Conservation (phyloP, 192 early-diverging fungal species). For the Podochytrium sp. region DNA sequence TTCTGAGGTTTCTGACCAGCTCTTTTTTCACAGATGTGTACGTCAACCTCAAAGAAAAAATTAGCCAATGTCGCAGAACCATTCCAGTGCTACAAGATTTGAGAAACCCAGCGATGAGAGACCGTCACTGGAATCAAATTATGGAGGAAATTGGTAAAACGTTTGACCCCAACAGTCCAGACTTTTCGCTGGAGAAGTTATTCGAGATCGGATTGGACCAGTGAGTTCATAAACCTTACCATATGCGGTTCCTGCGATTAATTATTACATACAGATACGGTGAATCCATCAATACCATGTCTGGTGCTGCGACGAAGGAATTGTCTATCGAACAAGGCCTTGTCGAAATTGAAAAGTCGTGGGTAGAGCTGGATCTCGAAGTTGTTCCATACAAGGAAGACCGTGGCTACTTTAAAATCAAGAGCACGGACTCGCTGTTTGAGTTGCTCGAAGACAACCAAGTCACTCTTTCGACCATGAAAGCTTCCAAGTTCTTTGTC, state of each 20-base stretch:
- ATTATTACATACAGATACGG: conserved; percentile 30
- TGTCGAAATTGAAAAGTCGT: conserved; percentile 47
- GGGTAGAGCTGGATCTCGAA: conserved; percentile 54
- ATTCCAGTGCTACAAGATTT: conserved; percentile 59
- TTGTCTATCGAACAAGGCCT: conserved; percentile 63
- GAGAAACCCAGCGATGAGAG: conserved; percentile 58
- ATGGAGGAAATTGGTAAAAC: conserved; percentile 66
- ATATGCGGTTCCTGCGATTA: not conserved
- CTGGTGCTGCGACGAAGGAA: conserved; percentile 58
- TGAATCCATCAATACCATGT: conserved; percentile 52
- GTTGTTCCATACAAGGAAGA: conserved; percentile 67
- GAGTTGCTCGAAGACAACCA: conserved; percentile 66
- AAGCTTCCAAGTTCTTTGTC: conserved; percentile 58
- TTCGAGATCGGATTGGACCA: conserved; percentile 61
- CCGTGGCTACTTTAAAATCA: conserved; percentile 58
- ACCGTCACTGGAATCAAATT: conserved; percentile 61
- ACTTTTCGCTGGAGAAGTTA: conserved; percentile 63
- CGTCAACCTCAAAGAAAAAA: conserved; percentile 50
- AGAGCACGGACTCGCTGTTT: conserved; percentile 55
- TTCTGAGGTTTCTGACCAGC: not conserved
- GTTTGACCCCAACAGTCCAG: conserved; percentile 45
- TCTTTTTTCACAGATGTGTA: conserved; percentile 45
- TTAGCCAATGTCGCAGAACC: conserved; percentile 54
- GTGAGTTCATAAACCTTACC: not conserved
- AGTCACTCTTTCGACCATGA: conserved; percentile 65